Evolutionary conservation across 495 filamentous ascomycete species (phyloP).

Genomic region (Baudoinia panamericana): DNA sequence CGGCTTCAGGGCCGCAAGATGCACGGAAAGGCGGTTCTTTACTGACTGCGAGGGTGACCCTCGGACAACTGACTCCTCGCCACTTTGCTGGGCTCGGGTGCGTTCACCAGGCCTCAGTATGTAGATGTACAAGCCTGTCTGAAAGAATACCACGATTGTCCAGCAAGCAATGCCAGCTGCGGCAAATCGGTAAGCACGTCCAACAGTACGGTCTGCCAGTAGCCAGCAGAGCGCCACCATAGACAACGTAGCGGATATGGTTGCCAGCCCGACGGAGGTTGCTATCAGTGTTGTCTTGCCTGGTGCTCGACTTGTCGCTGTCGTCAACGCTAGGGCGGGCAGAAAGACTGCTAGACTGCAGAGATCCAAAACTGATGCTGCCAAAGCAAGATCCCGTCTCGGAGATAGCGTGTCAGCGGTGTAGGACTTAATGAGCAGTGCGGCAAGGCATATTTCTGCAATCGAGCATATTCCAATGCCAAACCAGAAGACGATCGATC

Average conservation of each 20-base stretch:
- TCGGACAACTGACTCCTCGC: background rate
- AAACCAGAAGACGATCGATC: constrained; percentile 6
- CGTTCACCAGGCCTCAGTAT: too few species aligned
- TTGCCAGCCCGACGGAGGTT: background rate
- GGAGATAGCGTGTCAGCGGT: background rate
- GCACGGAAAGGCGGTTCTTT: constrained; percentile 5
- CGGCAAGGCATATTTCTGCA: background rate
- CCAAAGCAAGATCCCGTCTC: background rate
- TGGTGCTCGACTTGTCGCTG: too few species aligned
- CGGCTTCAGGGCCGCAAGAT: background rate
- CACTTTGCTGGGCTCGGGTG: background rate
- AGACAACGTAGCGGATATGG: background rate
- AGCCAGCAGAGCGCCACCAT: background rate
- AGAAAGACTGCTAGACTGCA: constrained; percentile 1
- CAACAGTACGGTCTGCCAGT: constrained; percentile 4
- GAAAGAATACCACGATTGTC: too few species aligned
- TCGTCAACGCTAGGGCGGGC: background rate
- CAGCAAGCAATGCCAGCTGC: background rate
- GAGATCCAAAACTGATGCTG: constrained; percentile 5
- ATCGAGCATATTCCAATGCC: background rate
- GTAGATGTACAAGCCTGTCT: too few species aligned
- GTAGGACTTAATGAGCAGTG: background rate
- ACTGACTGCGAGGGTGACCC: background rate
- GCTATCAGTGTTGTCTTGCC: background rate
- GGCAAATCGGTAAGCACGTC: background rate